These are phyloP conservation scores for Thelephora ganbajun DNA, from an alignment of 768 basidiomycete species.

Conservation along the genomic window DNA sequence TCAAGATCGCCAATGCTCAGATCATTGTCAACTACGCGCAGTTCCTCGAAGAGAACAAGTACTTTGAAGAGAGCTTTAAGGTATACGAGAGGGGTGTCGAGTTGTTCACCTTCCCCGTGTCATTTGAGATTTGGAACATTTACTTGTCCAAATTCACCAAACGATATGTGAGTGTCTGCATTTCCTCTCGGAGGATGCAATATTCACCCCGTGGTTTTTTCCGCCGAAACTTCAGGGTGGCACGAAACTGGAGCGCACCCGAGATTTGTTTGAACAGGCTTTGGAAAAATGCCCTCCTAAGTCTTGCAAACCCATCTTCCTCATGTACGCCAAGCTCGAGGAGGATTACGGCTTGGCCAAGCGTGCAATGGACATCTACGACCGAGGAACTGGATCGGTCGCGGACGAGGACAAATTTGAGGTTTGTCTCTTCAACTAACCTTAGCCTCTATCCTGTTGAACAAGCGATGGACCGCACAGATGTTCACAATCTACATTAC, in stretches of 20 bases:
- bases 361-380: slow-evolving; percentile 90
- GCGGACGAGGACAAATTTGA: slow-evolving; percentile 90
- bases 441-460: background rate
- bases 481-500: slow-evolving; percentile 97
- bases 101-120: slow-evolving; percentile 93
- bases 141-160: slow-evolving; percentile 95
- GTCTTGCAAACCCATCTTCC: slow-evolving; percentile 85
- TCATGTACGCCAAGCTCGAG: slow-evolving; percentile 93
- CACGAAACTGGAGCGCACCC: slow-evolving; percentile 85
- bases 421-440: slow-evolving; percentile 27
- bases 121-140: slow-evolving; percentile 99
- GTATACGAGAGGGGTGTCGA: slow-evolving; percentile 96
- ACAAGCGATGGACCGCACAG: slow-evolving; percentile 23
- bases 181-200: background rate
- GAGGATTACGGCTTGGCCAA: slow-evolving; percentile 94
- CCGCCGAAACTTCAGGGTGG: slow-evolving; percentile 46
- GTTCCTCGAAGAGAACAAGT: slow-evolving; percentile 95
- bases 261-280: slow-evolving; percentile 96
- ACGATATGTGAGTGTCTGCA: slow-evolving; percentile 60
- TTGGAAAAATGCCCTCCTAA: slow-evolving; percentile 93
- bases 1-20: slow-evolving; percentile 96
- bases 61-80: slow-evolving; percentile 98
- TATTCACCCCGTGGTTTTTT: background rate
- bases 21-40: slow-evolving; percentile 94
- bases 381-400: slow-evolving; percentile 80